Base-by-base conservation (phyloP, 345 rosid genomes). In the Aquilaria yunnanensis region DNA sequence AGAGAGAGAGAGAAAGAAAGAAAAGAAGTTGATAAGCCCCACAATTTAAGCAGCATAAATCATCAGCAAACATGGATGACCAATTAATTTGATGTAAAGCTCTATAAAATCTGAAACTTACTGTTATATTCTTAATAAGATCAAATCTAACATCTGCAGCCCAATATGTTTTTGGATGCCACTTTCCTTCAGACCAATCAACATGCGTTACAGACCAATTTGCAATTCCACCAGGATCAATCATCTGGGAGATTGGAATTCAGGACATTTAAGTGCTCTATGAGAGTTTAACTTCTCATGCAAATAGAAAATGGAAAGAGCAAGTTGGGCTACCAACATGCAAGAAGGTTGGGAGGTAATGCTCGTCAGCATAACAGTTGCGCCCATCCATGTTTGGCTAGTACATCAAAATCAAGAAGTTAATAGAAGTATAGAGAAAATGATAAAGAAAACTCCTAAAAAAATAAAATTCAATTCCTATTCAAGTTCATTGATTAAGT, bases 121-220 rank as follows among this genome's bases (percentile, higher is more conserved):
- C 94, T 55, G 84, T 72, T 41, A 88, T 67, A 65, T 77, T 80
- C 70, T 71, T 85, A 12, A 88, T 61, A 53, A 91, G 81, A 51
- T 80, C 75, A 12, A 65, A 74, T 31, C 86, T 73, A 65, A 88
- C 64, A 62, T 91, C 92, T 47, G 60, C 70, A 41, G 84, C 69
- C 72, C 81, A 72, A 47, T 83, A 83, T 29, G 81, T 31, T 74
- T 75, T 86, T 12, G 97, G 96, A 75, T 91, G 88, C 90, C 91
- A 91, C 76, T 91, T 91, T 14, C 88, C 85, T 55, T 91, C 88
- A 0, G 96, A 91, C 96, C 97, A 91, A 65, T 88, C 96, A 2
- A 85, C 97, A 61, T 86, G 77, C 32, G 96, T 88, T 32, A 86
- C 82, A 0, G 94, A 88, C 89, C 96, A 79, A 37, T 83, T 88